Base-by-base conservation (phyloP, 352 stramenopile genomes). In the Globisporangium nunn region DNA sequence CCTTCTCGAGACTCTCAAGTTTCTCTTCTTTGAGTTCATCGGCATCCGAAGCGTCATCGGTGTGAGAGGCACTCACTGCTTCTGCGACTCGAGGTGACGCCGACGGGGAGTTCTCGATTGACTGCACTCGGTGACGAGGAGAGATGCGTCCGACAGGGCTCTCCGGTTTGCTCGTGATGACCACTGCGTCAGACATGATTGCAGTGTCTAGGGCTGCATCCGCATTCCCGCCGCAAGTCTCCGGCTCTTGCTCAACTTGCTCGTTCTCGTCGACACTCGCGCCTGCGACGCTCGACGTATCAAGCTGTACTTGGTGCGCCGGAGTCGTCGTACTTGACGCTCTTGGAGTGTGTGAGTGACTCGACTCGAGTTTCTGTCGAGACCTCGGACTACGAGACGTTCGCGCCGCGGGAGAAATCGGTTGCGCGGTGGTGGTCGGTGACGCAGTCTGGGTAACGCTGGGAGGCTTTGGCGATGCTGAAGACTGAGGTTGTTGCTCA, bases 351-450 rank as follows among this genome's bases (percentile, higher is more conserved):
- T 56, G 37, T 6, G 48, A 45, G 31, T 48, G 43, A 39, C 37
- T 56, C n/a, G 48, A 45, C 6, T 62, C 48, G n/a, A 62, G n/a
- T 31, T 56, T 62, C 11, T 62, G 47, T 10, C 56, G 48, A 4
- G 56, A 39, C 44, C 56, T 62, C 43, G 48, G 56, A 29, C 48
- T 62, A 14, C 37, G 35, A 29, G 56, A 56, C 0, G 37, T 45
- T n/a, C 56, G 56, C 39, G 47, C 17, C 35, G 28, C 41, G 14
- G 56, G 56, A n/a, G 56, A 62, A 17, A 45, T 47, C 14, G 44
- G 45, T 59, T 18, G 47, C 7, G 54, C 15, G 14, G 33, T 17
- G 4, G 39, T 29, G 14, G 33, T 17, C 8, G 39, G 30, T 8
- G 35, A 17, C 17, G 52, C n/a, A 5, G 41, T 14, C 14, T 41